phyloP scores from a whole-genome alignment of 768 basidiomycete species.

The Phallus indusiatus region DNA sequence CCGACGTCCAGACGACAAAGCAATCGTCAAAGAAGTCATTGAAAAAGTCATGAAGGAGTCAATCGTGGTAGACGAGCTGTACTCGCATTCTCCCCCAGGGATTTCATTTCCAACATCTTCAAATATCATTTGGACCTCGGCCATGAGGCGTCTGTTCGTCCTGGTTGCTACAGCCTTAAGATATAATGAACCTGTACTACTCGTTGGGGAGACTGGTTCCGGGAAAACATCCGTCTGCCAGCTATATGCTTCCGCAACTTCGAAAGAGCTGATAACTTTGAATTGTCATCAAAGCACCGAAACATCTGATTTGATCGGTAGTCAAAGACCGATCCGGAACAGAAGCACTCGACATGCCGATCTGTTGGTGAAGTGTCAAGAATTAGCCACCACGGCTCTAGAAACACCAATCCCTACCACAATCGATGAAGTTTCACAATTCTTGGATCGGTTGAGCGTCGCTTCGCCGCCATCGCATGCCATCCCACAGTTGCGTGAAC shows the following conservation, averaged over 20 bases:
- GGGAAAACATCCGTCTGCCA: constrained; percentile 98
- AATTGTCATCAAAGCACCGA: constrained; percentile 99
- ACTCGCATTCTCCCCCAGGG: constrained; percentile 45
- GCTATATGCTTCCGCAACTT: constrained; percentile 60
- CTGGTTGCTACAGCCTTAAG: constrained; percentile 77
- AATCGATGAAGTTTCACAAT: constrained; percentile 25
- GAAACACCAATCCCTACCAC: constrained; percentile 27
- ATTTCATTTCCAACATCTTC: constrained; percentile 39
- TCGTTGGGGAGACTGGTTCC: constrained; percentile 95
- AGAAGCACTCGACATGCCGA: constrained; percentile 47
- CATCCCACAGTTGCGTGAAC: constrained; percentile 9
- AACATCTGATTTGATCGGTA: constrained; percentile 92
- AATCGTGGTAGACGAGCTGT: constrained; percentile 65
- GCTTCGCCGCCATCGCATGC: constrained; percentile 12
- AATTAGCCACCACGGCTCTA: not conserved
- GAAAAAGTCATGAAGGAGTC: constrained; percentile 82
- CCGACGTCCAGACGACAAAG: constrained; percentile 75
- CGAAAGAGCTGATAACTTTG: constrained; percentile 56
- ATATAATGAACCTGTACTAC: constrained; percentile 87
- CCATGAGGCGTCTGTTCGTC: constrained; percentile 84
- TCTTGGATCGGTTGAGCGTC: constrained; percentile 15
- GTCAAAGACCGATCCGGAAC: constrained; percentile 81
- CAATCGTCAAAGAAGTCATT: constrained; percentile 85
- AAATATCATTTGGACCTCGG: constrained; percentile 81
- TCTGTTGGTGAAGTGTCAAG: constrained; percentile 27